Evolutionary conservation across 2,329 filamentous ascomycete species (phyloP).

Genomic region (Aspergillus sp.): DNA sequence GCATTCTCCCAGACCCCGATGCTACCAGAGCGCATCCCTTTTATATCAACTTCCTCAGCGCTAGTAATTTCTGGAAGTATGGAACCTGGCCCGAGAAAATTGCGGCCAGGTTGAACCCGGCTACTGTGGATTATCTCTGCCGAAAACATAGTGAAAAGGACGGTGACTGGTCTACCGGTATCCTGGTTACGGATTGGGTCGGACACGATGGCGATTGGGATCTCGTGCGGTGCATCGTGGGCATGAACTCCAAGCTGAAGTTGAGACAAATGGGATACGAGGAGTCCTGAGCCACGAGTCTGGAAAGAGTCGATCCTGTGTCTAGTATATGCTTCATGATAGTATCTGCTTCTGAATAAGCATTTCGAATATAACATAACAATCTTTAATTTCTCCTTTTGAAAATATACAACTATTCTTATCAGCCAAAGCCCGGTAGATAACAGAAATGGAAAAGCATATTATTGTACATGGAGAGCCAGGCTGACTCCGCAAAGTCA

Average conservation of each 20-base stretch:
- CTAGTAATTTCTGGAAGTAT: slow-evolving; percentile 89
- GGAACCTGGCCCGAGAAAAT: slow-evolving; percentile 92
- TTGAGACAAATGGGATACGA: slow-evolving; percentile 22
- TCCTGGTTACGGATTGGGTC: slow-evolving; percentile 93
- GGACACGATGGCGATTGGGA: slow-evolving; percentile 87
- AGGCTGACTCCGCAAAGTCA: slow-evolving; percentile 11
- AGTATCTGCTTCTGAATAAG: neutral
- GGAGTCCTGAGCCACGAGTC: neutral
- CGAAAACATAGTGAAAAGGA: slow-evolving; percentile 48
- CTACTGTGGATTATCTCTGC: slow-evolving; percentile 57
- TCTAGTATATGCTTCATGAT: no score
- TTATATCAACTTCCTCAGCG: slow-evolving; percentile 86
- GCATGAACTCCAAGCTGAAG: slow-evolving; percentile 71
- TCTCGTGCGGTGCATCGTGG: slow-evolving; percentile 77
- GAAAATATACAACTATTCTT: slow-evolving; percentile 17
- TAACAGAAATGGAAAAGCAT: neutral
- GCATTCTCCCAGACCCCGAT: slow-evolving; percentile 33
- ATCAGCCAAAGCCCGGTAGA: slow-evolving; percentile 1
- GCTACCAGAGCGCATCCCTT: slow-evolving; percentile 56
- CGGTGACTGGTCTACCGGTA: slow-evolving; percentile 73
- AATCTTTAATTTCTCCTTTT: slow-evolving; percentile 7
- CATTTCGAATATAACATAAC: slow-evolving; percentile 2
- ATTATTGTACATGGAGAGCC: slow-evolving; percentile 32
- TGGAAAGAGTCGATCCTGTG: no score
- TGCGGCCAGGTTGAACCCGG: slow-evolving; percentile 80